Evolutionary conservation across 2,329 filamentous ascomycete genomes (phyloP).

Genomic region (Hymenoscyphus fraxineus): DNA sequence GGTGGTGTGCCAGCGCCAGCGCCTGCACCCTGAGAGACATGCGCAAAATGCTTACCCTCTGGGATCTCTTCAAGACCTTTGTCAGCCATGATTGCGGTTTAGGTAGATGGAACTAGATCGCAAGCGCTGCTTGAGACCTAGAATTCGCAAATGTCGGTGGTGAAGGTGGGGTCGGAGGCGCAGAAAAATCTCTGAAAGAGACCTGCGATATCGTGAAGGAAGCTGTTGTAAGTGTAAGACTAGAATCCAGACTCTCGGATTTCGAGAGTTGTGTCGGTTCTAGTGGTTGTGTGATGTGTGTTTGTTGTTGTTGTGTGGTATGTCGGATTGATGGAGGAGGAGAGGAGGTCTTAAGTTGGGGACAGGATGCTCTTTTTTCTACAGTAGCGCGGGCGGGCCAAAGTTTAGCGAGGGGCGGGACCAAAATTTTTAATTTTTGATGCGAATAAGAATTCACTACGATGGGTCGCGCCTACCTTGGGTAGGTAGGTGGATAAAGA

Average conservation of each 20-base stretch:
- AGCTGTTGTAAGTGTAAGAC: constrained; percentile 35
- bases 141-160: constrained; percentile 30
- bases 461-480: too few relatives aligned
- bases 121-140: constrained; percentile 78
- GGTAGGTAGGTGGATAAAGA: not conserved
- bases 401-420: not conserved
- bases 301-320: constrained; percentile 20
- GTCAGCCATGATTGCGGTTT: constrained; percentile 94
- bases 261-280: constrained; percentile 34
- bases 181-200: constrained; percentile 32
- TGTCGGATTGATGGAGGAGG: constrained; percentile 17
- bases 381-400: not conserved
- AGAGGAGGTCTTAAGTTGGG: constrained; percentile 6
- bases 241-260: constrained; percentile 49
- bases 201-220: constrained; percentile 27
- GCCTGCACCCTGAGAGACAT: constrained; percentile 14
- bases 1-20: constrained; percentile 28
- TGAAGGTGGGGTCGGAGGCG: constrained; percentile 30
- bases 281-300: constrained; percentile 24
- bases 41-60: constrained; percentile 64
- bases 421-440: not conserved
- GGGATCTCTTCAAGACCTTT: constrained; percentile 98
- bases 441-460: not conserved
- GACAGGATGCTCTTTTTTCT: constrained; percentile 16
- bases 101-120: constrained; percentile 54